These are phyloP conservation scores for Cryphonectria carpinicola DNA, from an alignment of 2,329 filamentous ascomycete genomes.

Conservation along the genomic window DNA sequence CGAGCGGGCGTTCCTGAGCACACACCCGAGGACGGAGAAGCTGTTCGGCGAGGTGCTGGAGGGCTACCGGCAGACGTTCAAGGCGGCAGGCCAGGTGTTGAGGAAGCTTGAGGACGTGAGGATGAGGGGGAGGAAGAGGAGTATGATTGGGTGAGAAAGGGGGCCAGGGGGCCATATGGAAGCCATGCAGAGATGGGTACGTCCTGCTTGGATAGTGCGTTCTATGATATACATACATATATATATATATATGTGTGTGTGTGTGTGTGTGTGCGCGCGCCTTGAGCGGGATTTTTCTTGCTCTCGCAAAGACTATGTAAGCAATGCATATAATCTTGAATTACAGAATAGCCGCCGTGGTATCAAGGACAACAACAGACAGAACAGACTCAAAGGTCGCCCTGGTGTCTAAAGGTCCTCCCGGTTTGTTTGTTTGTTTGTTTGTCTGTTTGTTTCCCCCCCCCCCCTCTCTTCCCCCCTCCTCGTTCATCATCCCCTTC, in stretches of 20 bases:
- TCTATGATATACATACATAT: background rate
- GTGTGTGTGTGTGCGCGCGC: background rate
- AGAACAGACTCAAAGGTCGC: background rate
- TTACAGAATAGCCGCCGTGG: constrained; percentile 15
- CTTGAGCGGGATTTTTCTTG: background rate
- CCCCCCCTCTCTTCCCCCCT: background rate
- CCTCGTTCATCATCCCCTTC: background rate
- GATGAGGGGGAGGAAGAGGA: constrained; percentile 92
- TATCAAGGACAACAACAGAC: background rate
- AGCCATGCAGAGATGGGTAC: background rate
- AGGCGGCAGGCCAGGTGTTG: constrained; percentile 74
- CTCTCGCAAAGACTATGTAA: background rate
- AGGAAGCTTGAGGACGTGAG: constrained; percentile 89
- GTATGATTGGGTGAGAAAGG: constrained; percentile 79
- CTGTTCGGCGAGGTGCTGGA: constrained; percentile 75
- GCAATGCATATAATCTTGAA: background rate
- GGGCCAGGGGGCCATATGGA: background rate
- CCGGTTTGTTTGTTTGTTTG: background rate
- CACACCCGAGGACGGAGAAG: constrained; percentile 82
- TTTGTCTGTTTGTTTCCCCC: background rate
- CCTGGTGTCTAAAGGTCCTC: background rate
- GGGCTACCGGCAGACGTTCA: constrained; percentile 75
- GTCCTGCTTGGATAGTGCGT: background rate
- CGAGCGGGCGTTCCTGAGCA: constrained; percentile 91
- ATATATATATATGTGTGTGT: background rate